Conservation (phyloP, 2,329 filamentous ascomycete species). For the Hypoxylon sp. region DNA sequence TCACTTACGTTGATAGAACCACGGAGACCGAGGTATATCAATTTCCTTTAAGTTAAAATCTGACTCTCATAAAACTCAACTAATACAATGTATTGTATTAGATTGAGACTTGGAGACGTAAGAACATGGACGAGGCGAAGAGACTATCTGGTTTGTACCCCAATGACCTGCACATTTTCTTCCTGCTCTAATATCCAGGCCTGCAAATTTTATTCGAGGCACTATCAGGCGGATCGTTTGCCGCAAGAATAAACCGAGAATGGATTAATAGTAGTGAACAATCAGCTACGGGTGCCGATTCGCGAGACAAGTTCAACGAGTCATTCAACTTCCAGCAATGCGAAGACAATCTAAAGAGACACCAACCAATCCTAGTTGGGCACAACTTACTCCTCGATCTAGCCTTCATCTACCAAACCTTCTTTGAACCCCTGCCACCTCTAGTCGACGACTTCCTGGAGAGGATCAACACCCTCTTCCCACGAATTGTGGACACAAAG, state of each 20-base stretch:
- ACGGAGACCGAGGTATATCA: slow-evolving; percentile 24
- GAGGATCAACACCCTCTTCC: slow-evolving; percentile 64
- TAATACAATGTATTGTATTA: slow-evolving; percentile 9
- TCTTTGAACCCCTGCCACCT: slow-evolving; percentile 70
- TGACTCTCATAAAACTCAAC: neutral
- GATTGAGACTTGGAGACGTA: neutral
- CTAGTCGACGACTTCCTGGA: slow-evolving; percentile 67
- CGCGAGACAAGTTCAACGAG: slow-evolving; percentile 18
- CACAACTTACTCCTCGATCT: slow-evolving; percentile 78
- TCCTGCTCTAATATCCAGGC: slow-evolving; percentile 35
- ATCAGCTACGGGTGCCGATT: neutral
- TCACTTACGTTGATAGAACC: neutral
- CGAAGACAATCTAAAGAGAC: slow-evolving; percentile 52
- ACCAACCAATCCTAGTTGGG: slow-evolving; percentile 66
- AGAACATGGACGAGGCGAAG: slow-evolving; percentile 7
- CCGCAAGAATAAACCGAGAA: slow-evolving; percentile 31
- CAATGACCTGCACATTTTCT: neutral
- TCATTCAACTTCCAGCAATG: slow-evolving; percentile 35
- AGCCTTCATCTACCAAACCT: slow-evolving; percentile 74
- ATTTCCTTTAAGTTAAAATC: neutral
- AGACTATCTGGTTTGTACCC: slow-evolving; percentile 30
- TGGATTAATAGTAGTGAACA: slow-evolving; percentile 16
- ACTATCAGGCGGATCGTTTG: slow-evolving; percentile 53
- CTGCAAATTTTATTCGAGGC: slow-evolving; percentile 56
- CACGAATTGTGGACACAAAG: slow-evolving; percentile 72